Conservation (phyloP, 257 asterid species). For the Ophiorrhiza pumila region DNA sequence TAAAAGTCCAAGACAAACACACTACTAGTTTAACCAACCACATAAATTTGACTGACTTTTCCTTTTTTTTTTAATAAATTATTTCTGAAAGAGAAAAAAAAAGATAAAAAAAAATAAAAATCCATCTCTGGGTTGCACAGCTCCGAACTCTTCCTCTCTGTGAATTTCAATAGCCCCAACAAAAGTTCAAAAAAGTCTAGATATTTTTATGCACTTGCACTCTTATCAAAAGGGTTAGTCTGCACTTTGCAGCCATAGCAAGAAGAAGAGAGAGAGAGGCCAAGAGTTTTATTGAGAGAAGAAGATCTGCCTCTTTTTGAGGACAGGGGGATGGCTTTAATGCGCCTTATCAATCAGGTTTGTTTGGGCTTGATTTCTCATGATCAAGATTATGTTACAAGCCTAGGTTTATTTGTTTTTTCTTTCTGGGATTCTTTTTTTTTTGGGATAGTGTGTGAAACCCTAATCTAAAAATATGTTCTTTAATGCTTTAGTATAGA, state of each 20-base stretch:
- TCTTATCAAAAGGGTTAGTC: no score
- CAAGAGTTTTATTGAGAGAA: conserved; percentile 2
- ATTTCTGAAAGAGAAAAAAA: no score
- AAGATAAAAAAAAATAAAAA: no score
- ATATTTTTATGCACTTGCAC: neutral
- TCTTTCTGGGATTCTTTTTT: neutral
- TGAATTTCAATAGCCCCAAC: neutral
- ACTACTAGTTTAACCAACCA: no score
- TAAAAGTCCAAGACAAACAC: no score
- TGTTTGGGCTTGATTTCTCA: conserved; percentile 9
- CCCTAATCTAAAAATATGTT: conserved; percentile 34
- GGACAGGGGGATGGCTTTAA: conserved; percentile 44
- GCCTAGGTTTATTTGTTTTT: neutral
- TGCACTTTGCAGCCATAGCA: neutral
- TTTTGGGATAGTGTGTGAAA: conserved; percentile 15
- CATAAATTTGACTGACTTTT: no score
- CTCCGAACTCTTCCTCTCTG: neutral
- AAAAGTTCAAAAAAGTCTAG: neutral
- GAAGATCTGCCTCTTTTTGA: conserved; percentile 25
- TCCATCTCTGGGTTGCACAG: conserved; percentile 5
- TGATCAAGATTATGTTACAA: neutral
- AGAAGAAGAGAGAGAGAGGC: conserved; percentile 3
- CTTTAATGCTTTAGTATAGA: conserved; percentile 6
- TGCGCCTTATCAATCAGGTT: conserved; percentile 66
- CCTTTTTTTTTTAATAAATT: no score